phyloP scores from a whole-genome alignment of 2,329 filamentous ascomycete genomes.

The Cladosporium phlei region DNA sequence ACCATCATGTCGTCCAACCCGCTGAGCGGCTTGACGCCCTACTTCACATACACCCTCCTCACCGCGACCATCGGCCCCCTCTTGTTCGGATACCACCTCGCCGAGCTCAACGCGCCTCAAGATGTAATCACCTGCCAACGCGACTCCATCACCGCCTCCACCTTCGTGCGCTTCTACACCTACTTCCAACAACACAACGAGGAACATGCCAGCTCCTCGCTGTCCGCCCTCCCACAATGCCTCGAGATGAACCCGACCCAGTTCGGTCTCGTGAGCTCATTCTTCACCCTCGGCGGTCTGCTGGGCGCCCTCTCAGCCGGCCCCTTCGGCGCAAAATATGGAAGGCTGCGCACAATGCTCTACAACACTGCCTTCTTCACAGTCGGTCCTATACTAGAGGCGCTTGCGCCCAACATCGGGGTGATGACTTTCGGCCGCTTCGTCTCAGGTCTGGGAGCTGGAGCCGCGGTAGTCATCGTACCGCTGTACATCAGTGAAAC shows the following conservation, averaged over 20 bases:
- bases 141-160: conserved; percentile 41
- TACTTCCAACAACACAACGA: conserved; percentile 7
- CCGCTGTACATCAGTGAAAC: conserved; percentile 94
- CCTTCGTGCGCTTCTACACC: conserved; percentile 17
- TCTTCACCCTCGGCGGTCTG: conserved; percentile 86
- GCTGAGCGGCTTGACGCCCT: conserved; percentile 58
- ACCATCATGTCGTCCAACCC: conserved; percentile 14
- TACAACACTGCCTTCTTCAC: conserved; percentile 72
- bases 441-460: conserved; percentile 76
- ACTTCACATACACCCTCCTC: conserved; percentile 70
- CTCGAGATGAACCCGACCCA: conserved; percentile 79
- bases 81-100: conserved; percentile 91
- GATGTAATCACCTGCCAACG: conserved; percentile 78
- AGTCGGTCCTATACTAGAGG: conserved; percentile 70
- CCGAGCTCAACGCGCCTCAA: conserved; percentile 92
- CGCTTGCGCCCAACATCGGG: conserved; percentile 62
- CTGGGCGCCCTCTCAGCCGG: conserved; percentile 76
- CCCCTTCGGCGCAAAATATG: conserved; percentile 70
- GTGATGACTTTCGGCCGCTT: conserved; percentile 70
- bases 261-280: conserved; percentile 81
- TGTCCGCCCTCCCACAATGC: conserved; percentile 59
- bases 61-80: conserved; percentile 80
- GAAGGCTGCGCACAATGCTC: conserved; percentile 71
- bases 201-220: not conserved
- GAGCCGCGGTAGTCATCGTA: conserved; percentile 85